These are phyloP conservation scores for Tylopilus rubrobrunneus DNA, from an alignment of 768 basidiomycete species.

Conservation along the genomic window DNA sequence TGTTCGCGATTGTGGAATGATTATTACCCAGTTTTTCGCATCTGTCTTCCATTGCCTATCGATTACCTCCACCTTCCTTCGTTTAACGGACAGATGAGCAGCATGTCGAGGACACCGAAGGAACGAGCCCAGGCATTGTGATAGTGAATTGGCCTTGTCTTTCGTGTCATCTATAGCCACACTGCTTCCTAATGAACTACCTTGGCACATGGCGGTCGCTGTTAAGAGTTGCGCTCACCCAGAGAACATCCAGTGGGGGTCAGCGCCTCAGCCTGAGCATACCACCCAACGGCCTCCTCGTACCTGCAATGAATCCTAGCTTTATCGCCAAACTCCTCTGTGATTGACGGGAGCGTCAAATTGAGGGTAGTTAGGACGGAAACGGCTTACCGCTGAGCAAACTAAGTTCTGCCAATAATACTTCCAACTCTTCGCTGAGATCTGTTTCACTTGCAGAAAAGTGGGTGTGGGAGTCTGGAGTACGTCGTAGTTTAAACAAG, in stretches of 20 bases:
- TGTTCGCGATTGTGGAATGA: too few species aligned
- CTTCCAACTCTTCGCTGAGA: not conserved
- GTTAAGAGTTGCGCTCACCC: not conserved
- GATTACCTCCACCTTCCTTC: too few species aligned
- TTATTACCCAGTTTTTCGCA: too few species aligned
- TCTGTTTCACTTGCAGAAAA: not conserved
- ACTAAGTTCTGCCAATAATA: not conserved
- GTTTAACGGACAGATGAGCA: too few species aligned
- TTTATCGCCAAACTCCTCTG: not conserved
- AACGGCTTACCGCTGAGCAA: not conserved
- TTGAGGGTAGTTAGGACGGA: not conserved
- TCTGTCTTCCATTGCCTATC: too few species aligned
- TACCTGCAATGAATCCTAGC: not conserved
- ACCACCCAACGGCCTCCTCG: not conserved
- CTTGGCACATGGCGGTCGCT: not conserved
- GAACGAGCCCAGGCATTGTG: too few species aligned
- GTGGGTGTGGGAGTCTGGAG: not conserved
- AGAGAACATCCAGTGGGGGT: not conserved
- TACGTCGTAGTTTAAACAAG: not conserved
- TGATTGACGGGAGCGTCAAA: not conserved
- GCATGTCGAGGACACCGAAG: too few species aligned
- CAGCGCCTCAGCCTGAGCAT: not conserved
- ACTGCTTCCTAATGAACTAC: too few species aligned
- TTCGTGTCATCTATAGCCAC: too few species aligned
- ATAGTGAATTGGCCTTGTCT: too few species aligned